Base-by-base conservation (phyloP, 2,329 filamentous ascomycete species). In the Fulvia fulva region DNA sequence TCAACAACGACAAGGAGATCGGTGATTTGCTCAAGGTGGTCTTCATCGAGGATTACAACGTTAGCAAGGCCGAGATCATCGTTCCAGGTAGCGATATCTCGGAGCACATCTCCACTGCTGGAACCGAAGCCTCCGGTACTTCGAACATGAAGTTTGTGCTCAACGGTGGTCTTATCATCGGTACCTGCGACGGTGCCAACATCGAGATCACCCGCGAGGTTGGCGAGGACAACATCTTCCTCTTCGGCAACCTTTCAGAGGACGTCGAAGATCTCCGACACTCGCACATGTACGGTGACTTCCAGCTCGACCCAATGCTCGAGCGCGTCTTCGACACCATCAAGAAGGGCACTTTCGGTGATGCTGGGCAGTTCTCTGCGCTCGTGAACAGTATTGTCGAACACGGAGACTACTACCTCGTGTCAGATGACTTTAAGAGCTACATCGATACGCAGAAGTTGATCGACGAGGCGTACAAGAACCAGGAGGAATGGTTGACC, bases 81-180 rank as follows among this genome's bases (percentile, higher is more conserved):
- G 85, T 85, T 64, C 94, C 94, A 12, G 94, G 94, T 12, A 96
- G 91, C 21, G 94, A 99, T 69, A 87, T 99, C 70, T 96, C 91
- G 76, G 94, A 99, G 79, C 94, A 99, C 74, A 99, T 99, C 71
- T 97, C 94, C 2, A 99, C 94, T 23, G 94, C 94, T 37, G 94
- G 94, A 51, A 99, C 94, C 1, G 94, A 99, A 68, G 86, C 84
- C 25, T 85, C 81, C 63, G 93, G 93, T 63, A 96, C 91, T 12
- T 96, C 90, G 71, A 99, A 99, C 84, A 99, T 99, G 94, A 99
- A 99, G 77, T 99, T 99, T 75, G 94, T 97, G 14, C 82, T 99
- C 70, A 99, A 97, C 70, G 94, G 94, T 64, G 94, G 94, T 63
- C 81, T 99, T 61, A 96, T 99, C 70, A 99, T 99, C 67, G 94